Conservation (phyloP, 257 asterid species). For the Primulina tabacum region DNA sequence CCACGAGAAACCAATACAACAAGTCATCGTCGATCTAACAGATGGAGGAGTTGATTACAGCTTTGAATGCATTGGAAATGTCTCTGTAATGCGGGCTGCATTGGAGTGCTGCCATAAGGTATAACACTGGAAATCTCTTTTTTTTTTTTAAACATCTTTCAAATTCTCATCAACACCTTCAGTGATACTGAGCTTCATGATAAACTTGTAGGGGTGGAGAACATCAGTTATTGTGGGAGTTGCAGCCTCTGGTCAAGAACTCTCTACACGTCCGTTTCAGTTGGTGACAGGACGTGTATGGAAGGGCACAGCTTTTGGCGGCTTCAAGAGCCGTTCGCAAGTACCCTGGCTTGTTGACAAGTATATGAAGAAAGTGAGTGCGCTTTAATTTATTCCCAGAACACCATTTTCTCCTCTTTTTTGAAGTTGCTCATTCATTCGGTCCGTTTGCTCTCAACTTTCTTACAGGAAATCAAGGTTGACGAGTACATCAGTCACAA, state of each 20-base stretch:
- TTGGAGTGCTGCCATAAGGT: slow-evolving; percentile 99
- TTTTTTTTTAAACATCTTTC: not conserved
- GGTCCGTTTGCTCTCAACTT: not conserved
- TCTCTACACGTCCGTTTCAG: slow-evolving; percentile 94
- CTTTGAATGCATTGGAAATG: slow-evolving; percentile 97
- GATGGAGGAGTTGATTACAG: slow-evolving; percentile 99
- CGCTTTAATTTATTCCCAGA: not conserved
- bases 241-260: slow-evolving; percentile 99
- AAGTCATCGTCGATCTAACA: slow-evolving; percentile 80
- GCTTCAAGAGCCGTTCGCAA: slow-evolving; percentile 96
- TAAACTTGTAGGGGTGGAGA: slow-evolving; percentile 82
- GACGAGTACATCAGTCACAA: slow-evolving; percentile 94
- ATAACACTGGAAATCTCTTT: slow-evolving; percentile 1
- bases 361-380: slow-evolving; percentile 79
- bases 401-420: not conserved
- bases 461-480: slow-evolving; percentile 83
- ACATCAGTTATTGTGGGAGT: slow-evolving; percentile 99
- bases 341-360: slow-evolving; percentile 96
- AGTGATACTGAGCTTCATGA: slow-evolving; percentile 18
- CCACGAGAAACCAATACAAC: slow-evolving; percentile 90
- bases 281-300: slow-evolving; percentile 97
- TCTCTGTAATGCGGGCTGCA: slow-evolving; percentile 88
- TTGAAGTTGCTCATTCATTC: not conserved
- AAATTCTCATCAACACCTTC: not conserved
- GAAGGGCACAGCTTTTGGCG: slow-evolving; percentile 99